These are phyloP conservation scores for Penicillium palitans DNA, from an alignment of 2,329 filamentous ascomycete genomes.

Conservation along the genomic window DNA sequence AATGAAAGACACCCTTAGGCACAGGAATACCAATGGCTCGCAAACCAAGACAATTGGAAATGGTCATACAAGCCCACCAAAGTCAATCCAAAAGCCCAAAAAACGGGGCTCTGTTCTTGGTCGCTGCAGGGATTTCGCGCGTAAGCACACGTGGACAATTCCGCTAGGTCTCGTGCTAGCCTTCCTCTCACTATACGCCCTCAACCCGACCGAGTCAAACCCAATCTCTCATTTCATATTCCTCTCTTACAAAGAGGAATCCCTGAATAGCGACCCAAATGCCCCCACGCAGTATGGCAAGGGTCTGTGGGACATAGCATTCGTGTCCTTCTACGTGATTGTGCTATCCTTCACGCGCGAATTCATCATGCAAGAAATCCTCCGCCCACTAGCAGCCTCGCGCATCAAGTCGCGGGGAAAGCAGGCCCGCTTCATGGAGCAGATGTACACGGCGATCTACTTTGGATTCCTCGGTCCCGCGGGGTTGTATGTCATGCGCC, in stretches of 20 bases:
- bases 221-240: constrained; percentile 77
- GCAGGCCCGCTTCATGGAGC: constrained; percentile 88
- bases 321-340: constrained; percentile 82
- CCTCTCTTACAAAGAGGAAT: constrained; percentile 74
- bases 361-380: constrained; percentile 86
- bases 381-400: constrained; percentile 69
- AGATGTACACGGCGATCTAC: constrained; percentile 87
- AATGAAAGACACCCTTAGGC: neutral
- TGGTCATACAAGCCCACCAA: neutral
- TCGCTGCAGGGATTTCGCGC: constrained; percentile 35
- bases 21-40: neutral
- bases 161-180: constrained; percentile 68
- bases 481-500: constrained; percentile 83
- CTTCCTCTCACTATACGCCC: constrained; percentile 65
- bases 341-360: constrained; percentile 88
- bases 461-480: constrained; percentile 76
- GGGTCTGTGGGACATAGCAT: constrained; percentile 76
- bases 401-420: constrained; percentile 71
- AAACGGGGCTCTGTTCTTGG: constrained; percentile 11
- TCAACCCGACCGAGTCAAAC: constrained; percentile 74
- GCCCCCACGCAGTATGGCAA: constrained; percentile 72
- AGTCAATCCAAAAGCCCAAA: neutral
- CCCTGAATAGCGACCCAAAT: constrained; percentile 34
- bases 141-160: constrained; percentile 58
- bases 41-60: neutral